Conservation (phyloP, 345 rosid species). For the Acer campestre region DNA sequence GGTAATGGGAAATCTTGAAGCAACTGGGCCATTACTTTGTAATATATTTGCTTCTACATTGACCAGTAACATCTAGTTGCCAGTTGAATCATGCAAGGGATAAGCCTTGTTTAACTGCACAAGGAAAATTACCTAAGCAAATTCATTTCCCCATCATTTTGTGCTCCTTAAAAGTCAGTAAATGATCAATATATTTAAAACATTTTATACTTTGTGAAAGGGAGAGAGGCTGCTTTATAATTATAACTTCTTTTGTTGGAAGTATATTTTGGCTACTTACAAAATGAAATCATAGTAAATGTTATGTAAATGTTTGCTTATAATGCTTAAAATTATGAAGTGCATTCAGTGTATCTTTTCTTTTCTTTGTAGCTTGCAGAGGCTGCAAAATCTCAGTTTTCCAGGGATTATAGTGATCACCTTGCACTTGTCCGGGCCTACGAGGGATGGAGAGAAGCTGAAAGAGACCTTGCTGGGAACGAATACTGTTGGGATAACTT, state of each 20-base stretch:
- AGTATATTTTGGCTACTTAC: not conserved
- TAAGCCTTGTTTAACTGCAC: not conserved
- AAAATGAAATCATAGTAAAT: not conserved
- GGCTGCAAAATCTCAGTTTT: constrained; percentile 82
- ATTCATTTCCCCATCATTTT: not conserved
- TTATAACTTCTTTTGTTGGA: not conserved
- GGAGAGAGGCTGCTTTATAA: not conserved
- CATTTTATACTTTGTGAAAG: not conserved
- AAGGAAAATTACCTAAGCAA: not conserved
- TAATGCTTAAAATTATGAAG: not conserved
- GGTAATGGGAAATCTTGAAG: not conserved
- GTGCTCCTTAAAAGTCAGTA: not conserved
- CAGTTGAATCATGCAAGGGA: not conserved
- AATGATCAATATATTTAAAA: not conserved
- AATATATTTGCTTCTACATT: not conserved
- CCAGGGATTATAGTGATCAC: constrained; percentile 82
- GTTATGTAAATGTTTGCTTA: not conserved
- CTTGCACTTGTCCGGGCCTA: constrained; percentile 88
- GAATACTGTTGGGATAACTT: constrained; percentile 95
- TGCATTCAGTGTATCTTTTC: constrained; percentile 12
- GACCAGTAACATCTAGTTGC: not conserved
- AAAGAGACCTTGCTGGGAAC: constrained; percentile 60
- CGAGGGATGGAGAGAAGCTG: constrained; percentile 88
- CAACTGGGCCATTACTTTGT: not conserved
- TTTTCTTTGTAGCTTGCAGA: constrained; percentile 71